Percentiles rank a stretch among this genome's conserved stretches.
Conservation (phyloP, 23 red algal genomes). For the Agarophyton chilense region DNA sequence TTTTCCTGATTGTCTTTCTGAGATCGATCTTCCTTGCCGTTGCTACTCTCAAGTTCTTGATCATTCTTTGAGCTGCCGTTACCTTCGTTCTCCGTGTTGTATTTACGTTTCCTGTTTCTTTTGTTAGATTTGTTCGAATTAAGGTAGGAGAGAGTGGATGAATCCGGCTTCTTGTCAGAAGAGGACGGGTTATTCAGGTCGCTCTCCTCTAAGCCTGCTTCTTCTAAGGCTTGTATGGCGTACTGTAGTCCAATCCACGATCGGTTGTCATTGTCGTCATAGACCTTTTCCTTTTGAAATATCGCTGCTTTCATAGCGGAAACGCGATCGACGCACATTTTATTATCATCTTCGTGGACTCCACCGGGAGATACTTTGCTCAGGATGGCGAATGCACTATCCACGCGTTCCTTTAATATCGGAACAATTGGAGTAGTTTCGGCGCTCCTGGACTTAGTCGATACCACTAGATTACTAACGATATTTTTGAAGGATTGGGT, state of each 20-base stretch:
- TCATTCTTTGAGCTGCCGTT: too few species aligned
- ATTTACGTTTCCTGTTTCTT: neutral
- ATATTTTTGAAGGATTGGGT: neutral
- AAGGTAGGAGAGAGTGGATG: neutral
- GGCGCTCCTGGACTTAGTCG: neutral
- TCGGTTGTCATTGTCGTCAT: neutral
- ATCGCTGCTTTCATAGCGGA: constrained; percentile 1
- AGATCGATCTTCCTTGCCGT: too few species aligned
- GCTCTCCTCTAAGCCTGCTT: too few species aligned
- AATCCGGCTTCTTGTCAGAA: too few species aligned
- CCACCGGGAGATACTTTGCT: too few species aligned
- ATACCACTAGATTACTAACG: neutral
- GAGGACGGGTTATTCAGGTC: too few species aligned
- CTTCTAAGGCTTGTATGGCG: neutral
- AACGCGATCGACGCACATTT: neutral
- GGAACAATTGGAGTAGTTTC: neutral
- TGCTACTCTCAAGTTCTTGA: too few species aligned
- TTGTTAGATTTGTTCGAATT: neutral
- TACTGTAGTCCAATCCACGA: neutral
- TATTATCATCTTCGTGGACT: neutral
- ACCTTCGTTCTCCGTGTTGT: neutral
- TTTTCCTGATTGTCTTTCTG: too few species aligned
- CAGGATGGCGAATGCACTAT: too few species aligned
- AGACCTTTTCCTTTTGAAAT: neutral
- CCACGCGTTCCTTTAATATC: neutral